Base-by-base conservation (phyloP, 768 basidiomycete genomes). In the Auriscalpium microsporum region DNA sequence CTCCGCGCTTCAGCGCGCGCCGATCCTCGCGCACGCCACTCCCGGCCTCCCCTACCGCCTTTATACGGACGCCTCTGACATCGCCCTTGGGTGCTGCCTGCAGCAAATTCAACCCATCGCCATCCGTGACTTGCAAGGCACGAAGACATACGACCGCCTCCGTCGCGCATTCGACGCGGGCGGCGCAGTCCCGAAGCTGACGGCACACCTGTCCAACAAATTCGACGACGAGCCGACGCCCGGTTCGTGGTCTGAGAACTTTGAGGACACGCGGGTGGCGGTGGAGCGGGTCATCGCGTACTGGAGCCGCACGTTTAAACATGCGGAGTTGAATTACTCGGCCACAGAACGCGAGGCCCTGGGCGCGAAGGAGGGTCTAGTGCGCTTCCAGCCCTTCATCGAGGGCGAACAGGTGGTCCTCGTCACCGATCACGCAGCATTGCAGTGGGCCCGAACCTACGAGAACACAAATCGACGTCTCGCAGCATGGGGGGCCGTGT, bases 401-500 rank as follows among this genome's bases (percentile, higher is more conserved):
- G 65, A 66, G 55, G 65, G 65, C 10, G 61, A 62, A 54, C 9
- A 56, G 2, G 42, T 66, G n/a, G n/a, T 58, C 8, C 50, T 53
- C 1, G 55, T 66, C 49, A 65, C 64, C 1, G 51, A 62, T 42
- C 64, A 60, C 23, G 57, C 56, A 59, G 71, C 72, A 0, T 57
- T 75, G 0, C 68, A 64, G 0, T 75, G 74, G 74, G 67, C 64
- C 34, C 62, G 58, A 35, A 72, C 71, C 0, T 74, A 67, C 54
- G 65, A 75, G 52, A 73, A 74, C 59, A 61, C 69, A 1, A 75
- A 75, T 51, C 53, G 69, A 17, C 56, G 68, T n/a, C 58, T 75
- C 14, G 53, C 67, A 1, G 67, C 70, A 4, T 75, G 71, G 72
- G 72, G 72, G 44, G 52, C 63, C 5, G 63, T 71, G 0, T 72